phyloP scores from a whole-genome alignment of 805 yeast genomes.

The Candida pini region DNA sequence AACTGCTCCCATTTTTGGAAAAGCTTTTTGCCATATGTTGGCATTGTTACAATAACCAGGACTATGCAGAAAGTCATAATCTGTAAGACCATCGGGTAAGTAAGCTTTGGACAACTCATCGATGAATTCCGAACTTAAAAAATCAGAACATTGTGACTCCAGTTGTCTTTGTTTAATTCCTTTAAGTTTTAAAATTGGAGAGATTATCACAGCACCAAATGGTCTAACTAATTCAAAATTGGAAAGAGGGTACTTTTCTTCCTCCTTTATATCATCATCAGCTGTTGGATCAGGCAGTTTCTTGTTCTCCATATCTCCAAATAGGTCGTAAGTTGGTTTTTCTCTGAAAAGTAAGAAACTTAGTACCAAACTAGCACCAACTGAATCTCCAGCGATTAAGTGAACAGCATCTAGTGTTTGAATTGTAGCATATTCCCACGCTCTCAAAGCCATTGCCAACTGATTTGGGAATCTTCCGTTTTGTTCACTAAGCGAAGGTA shows the following conservation, averaged over 20 bases:
- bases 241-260: slow-evolving; percentile 23
- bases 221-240: slow-evolving; percentile 11
- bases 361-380: slow-evolving; percentile 41
- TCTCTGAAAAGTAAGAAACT: slow-evolving; percentile 32
- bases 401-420: slow-evolving; percentile 23
- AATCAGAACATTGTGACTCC: slow-evolving; percentile 13
- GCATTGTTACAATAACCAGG: slow-evolving; percentile 28
- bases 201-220: slow-evolving; percentile 22
- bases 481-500: slow-evolving; percentile 10
- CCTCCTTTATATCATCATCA: slow-evolving; percentile 11
- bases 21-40: slow-evolving; percentile 34
- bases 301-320: slow-evolving; percentile 5
- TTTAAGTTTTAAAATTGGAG: slow-evolving; percentile 22
- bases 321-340: slow-evolving; percentile 23
- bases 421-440: slow-evolving; percentile 28
- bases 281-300: too few species aligned
- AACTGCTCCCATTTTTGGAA: slow-evolving; percentile 37
- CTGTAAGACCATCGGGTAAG: slow-evolving; percentile 10
- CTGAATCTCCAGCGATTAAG: slow-evolving; percentile 41
- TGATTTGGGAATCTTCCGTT: slow-evolving; percentile 22
- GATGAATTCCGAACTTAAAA: slow-evolving; percentile 14
- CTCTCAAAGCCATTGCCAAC: slow-evolving; percentile 20
- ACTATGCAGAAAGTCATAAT: slow-evolving; percentile 22
- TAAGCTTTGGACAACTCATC: slow-evolving; percentile 9
- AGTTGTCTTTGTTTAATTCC: slow-evolving; percentile 8